Base-by-base conservation (phyloP, 805 yeast species). In the Yamadazyma takamatsuzukensis region DNA sequence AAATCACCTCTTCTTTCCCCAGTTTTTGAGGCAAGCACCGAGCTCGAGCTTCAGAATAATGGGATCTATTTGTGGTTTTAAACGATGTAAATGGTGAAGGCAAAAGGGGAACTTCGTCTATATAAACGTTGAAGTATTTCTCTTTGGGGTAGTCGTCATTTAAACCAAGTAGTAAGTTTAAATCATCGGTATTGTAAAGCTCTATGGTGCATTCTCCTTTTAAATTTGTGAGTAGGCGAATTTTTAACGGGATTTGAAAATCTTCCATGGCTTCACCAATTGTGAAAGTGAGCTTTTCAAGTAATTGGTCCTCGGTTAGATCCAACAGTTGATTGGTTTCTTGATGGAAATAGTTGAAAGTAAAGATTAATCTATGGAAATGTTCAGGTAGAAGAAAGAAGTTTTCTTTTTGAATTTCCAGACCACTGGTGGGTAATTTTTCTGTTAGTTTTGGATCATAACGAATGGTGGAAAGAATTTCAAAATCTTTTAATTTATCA, bases 11-110 rank as follows among this genome's bases (percentile, higher is more conserved):
- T 49, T 90, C 97, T 16, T 70, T 61, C 3, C 61, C 51, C 0
- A 74, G 66, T 7, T 41, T 41, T 1, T 63, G 61, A 12, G 71
- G 54, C 18, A 75, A 48, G 26, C 59, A 44, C 27, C 86, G 61
- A 1, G 53, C 54, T 36, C 97, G 61, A 0, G 95, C 82, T 2
- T 53, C 65, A 27, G 63, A 71, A 53, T 89, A 88, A 28, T 69
- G 75, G 3, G 61, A 63, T 41, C 98, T 67, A 15, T 66, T 58
- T 0, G 96, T 84, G 0, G 97, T 90, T 54, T 90, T 90, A 60
- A 88, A 83, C 4, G 94, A 80, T 0, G 96, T 86, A 56, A 83
- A 85, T 2, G 47, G 84, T 2, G 94, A 76, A 2, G 76, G 70
- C 27, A 70, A 43, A 1, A 74, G 67, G 1, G 77, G 65, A 18